Base-by-base conservation (phyloP, 2,329 filamentous ascomycete genomes). In the Aspergillus sp. region DNA sequence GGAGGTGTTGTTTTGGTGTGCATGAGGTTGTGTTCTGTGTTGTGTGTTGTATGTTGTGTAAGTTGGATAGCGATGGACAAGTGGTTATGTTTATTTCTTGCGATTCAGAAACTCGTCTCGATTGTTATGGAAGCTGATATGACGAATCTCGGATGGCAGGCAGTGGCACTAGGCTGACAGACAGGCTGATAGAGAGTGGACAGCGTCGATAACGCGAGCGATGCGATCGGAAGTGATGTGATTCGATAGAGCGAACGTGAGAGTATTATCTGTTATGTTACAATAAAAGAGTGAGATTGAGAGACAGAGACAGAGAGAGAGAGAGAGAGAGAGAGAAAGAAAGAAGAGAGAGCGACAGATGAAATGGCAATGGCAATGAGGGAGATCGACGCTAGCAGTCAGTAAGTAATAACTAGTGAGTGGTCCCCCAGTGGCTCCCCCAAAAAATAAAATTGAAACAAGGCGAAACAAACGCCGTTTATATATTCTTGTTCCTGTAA, bases 1-100 rank as follows among this genome's bases (percentile, higher is more conserved):
- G 42, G 59, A 49, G 45, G 57, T 57, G 46, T 47, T 43, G 33
- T 13, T 19, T 23, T 37, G 32, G 9, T 20, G 30, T n/a, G 19
- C 13, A 35, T 56, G 49, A 22, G 27, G 6, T 46, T 27, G 41
- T 47, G 44, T 15, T 19, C 23, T 49, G 45, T 20, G 15, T 39
- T 39, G 22, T 49, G n/a, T 20, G 7, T 39, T 5, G 17, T 39
- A 10, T 35, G n/a, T n/a, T n/a, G n/a, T 2, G 33, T 35, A 35
- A 6, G 5, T 15, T n/a, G 12, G 32, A 9, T 27, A 27, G 17
- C 17, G 17, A 19, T 19, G 25, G 25, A 2, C 10, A 9, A 9
- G 23, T 25, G 23, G 7, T 10, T 12, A 12, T 30, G 25, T 30
- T 30, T 30, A 30, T 30, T 12, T 30, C 25, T 12, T 30, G 25